Conservation (phyloP, 805 yeast genomes). For the Geotrichum ghanense region DNA sequence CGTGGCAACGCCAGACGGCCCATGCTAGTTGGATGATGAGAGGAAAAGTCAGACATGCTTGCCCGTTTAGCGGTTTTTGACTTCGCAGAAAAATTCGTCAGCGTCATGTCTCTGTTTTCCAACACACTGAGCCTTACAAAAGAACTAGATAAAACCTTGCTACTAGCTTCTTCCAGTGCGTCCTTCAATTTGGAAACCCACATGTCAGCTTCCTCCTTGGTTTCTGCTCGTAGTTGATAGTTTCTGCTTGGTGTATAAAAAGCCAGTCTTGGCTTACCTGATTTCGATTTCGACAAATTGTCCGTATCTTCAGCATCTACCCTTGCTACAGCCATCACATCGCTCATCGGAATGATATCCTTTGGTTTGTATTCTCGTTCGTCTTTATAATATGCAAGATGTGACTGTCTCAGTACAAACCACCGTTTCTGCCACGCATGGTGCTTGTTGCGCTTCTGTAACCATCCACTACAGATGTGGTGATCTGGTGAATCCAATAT, state of each 20-base stretch:
- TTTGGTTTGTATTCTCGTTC: slow-evolving; percentile 25
- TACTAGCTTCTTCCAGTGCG: background rate
- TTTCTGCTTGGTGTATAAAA: slow-evolving; percentile 22
- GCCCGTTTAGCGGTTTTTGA: no score
- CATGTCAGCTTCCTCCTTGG: slow-evolving; percentile 18
- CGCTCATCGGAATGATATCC: slow-evolving; percentile 20
- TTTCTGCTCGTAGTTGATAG: slow-evolving; percentile 22
- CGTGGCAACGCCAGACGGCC: no score
- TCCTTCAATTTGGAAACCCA: slow-evolving; percentile 17
- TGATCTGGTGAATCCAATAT: background rate
- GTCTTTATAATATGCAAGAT: slow-evolving; percentile 25
- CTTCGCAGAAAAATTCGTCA: no score
- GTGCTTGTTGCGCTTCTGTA: background rate
- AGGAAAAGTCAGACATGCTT: no score
- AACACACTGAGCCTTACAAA: background rate
- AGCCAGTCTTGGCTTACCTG: slow-evolving; percentile 12
- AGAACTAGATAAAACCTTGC: background rate
- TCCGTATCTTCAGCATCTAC: slow-evolving; percentile 14
- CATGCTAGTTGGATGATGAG: no score
- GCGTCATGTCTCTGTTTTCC: no score
- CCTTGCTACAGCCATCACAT: slow-evolving; percentile 24
- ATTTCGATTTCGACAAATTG: slow-evolving; percentile 15
- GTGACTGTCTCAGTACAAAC: slow-evolving; percentile 25
- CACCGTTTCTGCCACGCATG: slow-evolving; percentile 23
- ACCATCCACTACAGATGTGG: background rate